Evolutionary conservation across 805 yeast species (phyloP).

Genomic region (Myxozyma udenii): DNA sequence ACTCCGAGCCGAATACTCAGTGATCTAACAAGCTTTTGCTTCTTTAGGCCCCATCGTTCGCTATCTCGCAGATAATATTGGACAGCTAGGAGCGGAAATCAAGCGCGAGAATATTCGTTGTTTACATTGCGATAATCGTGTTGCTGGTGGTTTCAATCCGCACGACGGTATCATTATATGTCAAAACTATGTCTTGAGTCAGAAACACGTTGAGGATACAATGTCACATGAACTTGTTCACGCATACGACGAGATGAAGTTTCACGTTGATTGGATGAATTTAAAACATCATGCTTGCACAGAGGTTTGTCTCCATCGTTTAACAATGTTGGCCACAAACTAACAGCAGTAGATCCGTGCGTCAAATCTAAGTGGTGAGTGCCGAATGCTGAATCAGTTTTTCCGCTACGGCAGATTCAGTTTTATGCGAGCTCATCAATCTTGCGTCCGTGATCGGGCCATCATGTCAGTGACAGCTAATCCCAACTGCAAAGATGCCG

Average conservation of each 20-base stretch:
- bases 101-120: slow-evolving; percentile 60
- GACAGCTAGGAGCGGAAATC: slow-evolving; percentile 58
- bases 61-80: slow-evolving; percentile 82
- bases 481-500: slow-evolving; percentile 70
- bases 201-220: slow-evolving; percentile 85
- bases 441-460: slow-evolving; percentile 87
- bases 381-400: slow-evolving; percentile 84
- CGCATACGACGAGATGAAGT: slow-evolving; percentile 85
- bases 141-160: slow-evolving; percentile 93
- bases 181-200: slow-evolving; percentile 70
- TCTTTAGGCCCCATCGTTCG: slow-evolving; percentile 63
- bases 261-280: slow-evolving; percentile 80
- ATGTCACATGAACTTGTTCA: slow-evolving; percentile 90
- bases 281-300: slow-evolving; percentile 94
- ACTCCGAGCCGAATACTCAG: no score
- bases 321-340: not conserved
- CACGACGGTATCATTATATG: slow-evolving; percentile 82
- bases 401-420: slow-evolving; percentile 49
- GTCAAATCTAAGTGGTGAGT: slow-evolving; percentile 88
- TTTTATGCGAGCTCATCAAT: slow-evolving; percentile 81
- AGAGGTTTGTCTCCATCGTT: slow-evolving; percentile 42
- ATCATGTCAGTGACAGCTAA: slow-evolving; percentile 77
- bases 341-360: slow-evolving; percentile 59
- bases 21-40: slow-evolving; percentile 9
- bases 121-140: slow-evolving; percentile 75